Evolutionary conservation across 176 grass and related monocot species (phyloP).

Genomic region (Pontederia paniculata): DNA sequence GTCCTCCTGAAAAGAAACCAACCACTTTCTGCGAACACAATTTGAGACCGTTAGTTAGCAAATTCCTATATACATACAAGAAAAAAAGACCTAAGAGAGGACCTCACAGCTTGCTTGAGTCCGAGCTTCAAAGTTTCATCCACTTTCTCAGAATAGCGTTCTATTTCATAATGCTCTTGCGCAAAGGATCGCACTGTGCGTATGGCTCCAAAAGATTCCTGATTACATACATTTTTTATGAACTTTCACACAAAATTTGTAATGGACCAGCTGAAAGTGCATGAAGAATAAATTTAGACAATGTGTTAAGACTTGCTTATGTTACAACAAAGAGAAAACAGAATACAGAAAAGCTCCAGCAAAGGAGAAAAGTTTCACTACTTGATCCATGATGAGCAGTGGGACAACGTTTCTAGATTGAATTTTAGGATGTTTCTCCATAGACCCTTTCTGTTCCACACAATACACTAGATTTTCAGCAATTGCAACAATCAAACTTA

Average conservation of each 20-base stretch:
- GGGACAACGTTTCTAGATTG: no score
- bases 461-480: no score
- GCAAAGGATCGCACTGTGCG: conserved; percentile 93
- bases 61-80: neutral
- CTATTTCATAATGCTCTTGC: conserved; percentile 72
- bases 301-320: no score
- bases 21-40: conserved; percentile 55
- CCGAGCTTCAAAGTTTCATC: conserved; percentile 83
- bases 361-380: no score
- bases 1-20: conserved; percentile 85
- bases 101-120: conserved; percentile 91
- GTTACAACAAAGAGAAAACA: no score
- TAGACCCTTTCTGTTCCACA: no score
- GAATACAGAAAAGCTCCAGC: no score
- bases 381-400: no score
- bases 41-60: neutral
- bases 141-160: conserved; percentile 73
- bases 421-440: no score
- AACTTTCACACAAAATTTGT: neutral
- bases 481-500: no score
- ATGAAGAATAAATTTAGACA: no score
- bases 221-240: conserved; percentile 9
- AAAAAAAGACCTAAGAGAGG: conserved; percentile 13
- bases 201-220: conserved; percentile 96
- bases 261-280: no score